Conservation (phyloP, 179 eudicot species). For the Spinacia oleracea region DNA sequence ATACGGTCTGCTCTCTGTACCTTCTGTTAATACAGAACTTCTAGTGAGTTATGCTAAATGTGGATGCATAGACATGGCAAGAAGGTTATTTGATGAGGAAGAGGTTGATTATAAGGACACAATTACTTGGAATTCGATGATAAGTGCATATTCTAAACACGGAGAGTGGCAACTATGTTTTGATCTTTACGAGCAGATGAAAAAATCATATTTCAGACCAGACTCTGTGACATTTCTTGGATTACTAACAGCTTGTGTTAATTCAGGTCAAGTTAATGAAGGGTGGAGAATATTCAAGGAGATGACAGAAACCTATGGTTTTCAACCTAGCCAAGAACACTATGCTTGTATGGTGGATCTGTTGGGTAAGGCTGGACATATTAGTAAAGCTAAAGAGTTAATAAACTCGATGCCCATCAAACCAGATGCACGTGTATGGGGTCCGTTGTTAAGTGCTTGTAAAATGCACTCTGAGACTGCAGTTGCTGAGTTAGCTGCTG, state of each 20-base stretch:
- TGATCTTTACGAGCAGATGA: constrained; percentile 35
- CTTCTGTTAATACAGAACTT: constrained; percentile 34
- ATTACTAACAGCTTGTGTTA: constrained; percentile 43
- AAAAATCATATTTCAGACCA: constrained; percentile 28
- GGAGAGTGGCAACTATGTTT: constrained; percentile 39
- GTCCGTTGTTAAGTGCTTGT: constrained; percentile 42
- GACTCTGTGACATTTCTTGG: constrained; percentile 41
- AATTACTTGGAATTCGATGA: constrained; percentile 44
- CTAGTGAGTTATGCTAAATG: constrained; percentile 46
- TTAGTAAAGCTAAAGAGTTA: constrained; percentile 37
- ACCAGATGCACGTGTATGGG: constrained; percentile 44
- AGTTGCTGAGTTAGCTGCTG: constrained; percentile 43
- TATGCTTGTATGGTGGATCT: constrained; percentile 50
- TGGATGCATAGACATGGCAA: constrained; percentile 43
- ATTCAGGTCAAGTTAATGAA: constrained; percentile 37
- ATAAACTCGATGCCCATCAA: constrained; percentile 39
- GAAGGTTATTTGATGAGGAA: constrained; percentile 37
- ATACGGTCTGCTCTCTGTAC: constrained; percentile 24
- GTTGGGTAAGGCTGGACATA: constrained; percentile 38
- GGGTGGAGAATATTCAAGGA: constrained; percentile 35
- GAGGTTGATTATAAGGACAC: constrained; percentile 32
- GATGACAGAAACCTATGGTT: constrained; percentile 34
- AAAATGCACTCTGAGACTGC: constrained; percentile 33
- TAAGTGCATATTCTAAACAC: constrained; percentile 43
- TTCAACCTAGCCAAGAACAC: constrained; percentile 40